Base-by-base conservation (phyloP, 192 early-diverging fungal species). In the Backusella tuberculispora region DNA sequence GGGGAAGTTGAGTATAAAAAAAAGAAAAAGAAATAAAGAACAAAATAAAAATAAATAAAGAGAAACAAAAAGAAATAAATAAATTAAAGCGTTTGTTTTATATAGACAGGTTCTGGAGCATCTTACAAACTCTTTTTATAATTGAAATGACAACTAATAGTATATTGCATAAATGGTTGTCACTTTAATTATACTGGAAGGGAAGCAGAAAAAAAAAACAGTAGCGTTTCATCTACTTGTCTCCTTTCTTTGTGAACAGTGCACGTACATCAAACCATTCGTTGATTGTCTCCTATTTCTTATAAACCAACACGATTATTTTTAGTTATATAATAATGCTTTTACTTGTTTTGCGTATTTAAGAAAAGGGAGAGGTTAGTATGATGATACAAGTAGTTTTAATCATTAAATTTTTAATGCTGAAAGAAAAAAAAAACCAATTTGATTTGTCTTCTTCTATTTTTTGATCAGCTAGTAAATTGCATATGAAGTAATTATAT, bases 161-260 rank as follows among this genome's bases (percentile, higher is more conserved):
- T 60, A 60, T 60, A n/a, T 60, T 60, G 53, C 53, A 60, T 60
- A 60, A 60, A 60, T 60, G 26, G 53, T 60, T 60, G 53, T 60
- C 53, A 60, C 53, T 26, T 3, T 24, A 60, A 60, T 60, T 26
- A 2, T 60, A 60, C 53, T 60, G 53, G 21, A 60, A 60, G 53
- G 50, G 19, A 56, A 56, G 24, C 3, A 43, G 42, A 43, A 43
- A 43, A 5, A 60, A 24, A 60, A 60, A 60, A 60, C 26, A 24
- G 21, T 60, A 60, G 26, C 9, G 53, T 60, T 60, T 60, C 53
- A 60, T 60, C 53, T 60, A 60, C 26, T 13, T 60, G 53, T 13
- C 53, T 60, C 53, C 53, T 60, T 60, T 60, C 53, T 60, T 56
- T 60, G 13, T 60, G 26, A 12, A 60, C 53, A 60, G 53, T 3